These are phyloP conservation scores for Penicillium sp. DNA, from an alignment of 2,329 filamentous ascomycete species.

Conservation along the genomic window DNA sequence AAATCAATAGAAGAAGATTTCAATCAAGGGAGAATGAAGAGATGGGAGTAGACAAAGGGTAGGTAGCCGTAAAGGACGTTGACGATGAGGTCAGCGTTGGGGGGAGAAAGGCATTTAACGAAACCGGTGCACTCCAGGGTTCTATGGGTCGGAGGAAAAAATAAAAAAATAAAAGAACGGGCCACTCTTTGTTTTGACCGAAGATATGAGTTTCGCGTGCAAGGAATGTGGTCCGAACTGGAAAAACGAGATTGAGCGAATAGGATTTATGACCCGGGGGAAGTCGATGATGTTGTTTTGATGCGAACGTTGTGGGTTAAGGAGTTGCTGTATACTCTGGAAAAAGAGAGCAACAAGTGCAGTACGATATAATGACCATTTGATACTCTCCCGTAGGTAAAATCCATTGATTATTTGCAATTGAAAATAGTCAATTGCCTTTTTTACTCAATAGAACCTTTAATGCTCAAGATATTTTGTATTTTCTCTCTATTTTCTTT, in stretches of 20 bases:
- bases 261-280: neutral
- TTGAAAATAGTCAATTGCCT: neutral
- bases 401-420: neutral
- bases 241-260: constrained; percentile 3
- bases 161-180: constrained; percentile 2
- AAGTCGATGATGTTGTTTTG: constrained; percentile 23
- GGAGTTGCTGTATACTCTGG: neutral
- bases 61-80: constrained; percentile 24
- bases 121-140: constrained; percentile 2
- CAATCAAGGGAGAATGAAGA: constrained; percentile 16
- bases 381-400: neutral
- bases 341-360: neutral
- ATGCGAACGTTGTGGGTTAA: constrained; percentile 11
- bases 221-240: constrained; percentile 23
- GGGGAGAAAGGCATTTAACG: constrained; percentile 4
- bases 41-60: constrained; percentile 29
- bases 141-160: constrained; percentile 3
- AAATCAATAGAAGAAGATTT: constrained; percentile 8
- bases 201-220: constrained; percentile 16
- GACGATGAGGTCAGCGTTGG: constrained; percentile 26
- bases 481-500: neutral
- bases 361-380: neutral
- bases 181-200: constrained; percentile 38
- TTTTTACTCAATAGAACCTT: neutral
- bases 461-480: neutral